Conservation (phyloP, 2,329 filamentous ascomycete genomes). For the Teratosphaeria gauchensis region DNA sequence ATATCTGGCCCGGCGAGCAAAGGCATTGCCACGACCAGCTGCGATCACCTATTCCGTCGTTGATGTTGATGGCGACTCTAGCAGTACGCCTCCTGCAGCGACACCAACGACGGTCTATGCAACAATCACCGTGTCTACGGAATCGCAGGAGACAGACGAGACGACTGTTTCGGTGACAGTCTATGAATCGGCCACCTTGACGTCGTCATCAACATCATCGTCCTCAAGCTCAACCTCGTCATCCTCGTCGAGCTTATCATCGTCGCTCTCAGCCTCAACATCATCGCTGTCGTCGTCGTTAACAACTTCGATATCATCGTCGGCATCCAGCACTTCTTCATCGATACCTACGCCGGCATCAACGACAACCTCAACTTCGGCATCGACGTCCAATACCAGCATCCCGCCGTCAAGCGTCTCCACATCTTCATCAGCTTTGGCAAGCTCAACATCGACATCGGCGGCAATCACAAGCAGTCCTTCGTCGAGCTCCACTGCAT, state of each 20-base stretch:
- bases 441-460: too few relatives aligned
- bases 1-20: slow-evolving; percentile 14
- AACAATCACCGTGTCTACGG: slow-evolving; percentile 12
- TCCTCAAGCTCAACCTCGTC: neutral
- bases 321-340: neutral
- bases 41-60: slow-evolving; percentile 20
- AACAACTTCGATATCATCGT: too few relatives aligned
- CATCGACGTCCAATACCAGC: neutral
- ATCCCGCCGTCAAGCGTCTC: neutral
- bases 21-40: slow-evolving; percentile 19
- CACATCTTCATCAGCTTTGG: neutral
- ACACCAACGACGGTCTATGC: slow-evolving; percentile 13
- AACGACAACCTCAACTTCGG: too few relatives aligned
- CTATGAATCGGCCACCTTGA: neutral
- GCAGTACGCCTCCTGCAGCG: neutral
- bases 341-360: neutral
- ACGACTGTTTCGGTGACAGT: slow-evolving; percentile 6
- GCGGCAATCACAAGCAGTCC: too few relatives aligned
- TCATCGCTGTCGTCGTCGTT: neutral
- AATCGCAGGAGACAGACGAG: slow-evolving; percentile 4
- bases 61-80: slow-evolving; percentile 20
- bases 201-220: neutral
- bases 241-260: neutral
- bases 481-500: neutral
- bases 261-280: neutral